Percentiles rank a stretch among this genome's conserved stretches.
Evolutionary conservation across 208 protist species (phyloP).

Genomic region (Crithidia fasciculata): DNA sequence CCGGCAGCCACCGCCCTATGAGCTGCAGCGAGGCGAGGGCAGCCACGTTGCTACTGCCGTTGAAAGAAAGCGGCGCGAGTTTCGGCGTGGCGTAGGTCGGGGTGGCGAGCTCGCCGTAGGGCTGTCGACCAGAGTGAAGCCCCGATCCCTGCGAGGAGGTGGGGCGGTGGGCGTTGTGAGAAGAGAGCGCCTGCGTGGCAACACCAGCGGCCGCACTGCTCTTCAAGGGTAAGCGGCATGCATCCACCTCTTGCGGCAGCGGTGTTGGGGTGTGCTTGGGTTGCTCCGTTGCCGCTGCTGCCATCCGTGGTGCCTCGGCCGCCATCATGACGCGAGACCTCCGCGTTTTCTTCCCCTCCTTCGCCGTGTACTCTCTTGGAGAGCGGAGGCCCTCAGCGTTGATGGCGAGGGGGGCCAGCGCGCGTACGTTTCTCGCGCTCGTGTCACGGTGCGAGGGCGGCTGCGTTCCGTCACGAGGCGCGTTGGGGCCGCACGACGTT

Average conservation of each 20-base stretch:
- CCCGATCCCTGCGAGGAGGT: background rate
- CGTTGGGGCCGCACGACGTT: background rate
- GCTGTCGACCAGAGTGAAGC: background rate
- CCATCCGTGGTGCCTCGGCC: background rate
- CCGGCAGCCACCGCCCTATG: slow-evolving; percentile 47
- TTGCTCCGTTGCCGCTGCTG: background rate
- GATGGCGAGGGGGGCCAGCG: background rate
- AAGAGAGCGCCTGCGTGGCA: background rate
- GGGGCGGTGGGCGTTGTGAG: background rate
- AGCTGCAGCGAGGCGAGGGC: slow-evolving; percentile 25
- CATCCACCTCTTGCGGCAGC: background rate
- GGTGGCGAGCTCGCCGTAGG: background rate
- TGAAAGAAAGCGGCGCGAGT: background rate
- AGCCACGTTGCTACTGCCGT: background rate
- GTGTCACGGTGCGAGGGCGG: slow-evolving; percentile 8
- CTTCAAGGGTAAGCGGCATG: background rate
- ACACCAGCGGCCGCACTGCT: background rate
- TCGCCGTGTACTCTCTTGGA: background rate
- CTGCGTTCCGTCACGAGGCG: slow-evolving; percentile 6
- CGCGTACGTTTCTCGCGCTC: background rate
- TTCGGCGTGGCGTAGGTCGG: slow-evolving; percentile 8
- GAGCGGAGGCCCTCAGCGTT: background rate
- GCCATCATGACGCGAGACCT: background rate
- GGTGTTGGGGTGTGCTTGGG: background rate
- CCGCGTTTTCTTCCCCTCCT: background rate